phyloP scores from a whole-genome alignment of 805 yeast species.

The Candida ascalaphidarum region DNA sequence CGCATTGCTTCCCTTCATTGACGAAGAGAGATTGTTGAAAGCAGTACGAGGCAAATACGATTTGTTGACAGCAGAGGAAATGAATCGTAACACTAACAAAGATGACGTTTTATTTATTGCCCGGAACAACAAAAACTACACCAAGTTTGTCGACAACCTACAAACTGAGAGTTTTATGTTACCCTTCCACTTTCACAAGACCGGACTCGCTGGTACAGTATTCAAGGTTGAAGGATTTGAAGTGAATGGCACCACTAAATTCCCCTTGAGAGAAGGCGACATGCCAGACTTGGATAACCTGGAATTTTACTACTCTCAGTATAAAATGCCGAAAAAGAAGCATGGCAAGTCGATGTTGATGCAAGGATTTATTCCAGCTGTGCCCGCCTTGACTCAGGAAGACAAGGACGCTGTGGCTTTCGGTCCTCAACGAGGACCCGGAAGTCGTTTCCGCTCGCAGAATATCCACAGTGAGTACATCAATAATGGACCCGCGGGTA shows the following conservation, averaged over 20 bases:
- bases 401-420: constrained; percentile 46
- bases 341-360: constrained; percentile 76
- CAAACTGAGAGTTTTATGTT: constrained; percentile 14
- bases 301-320: constrained; percentile 38
- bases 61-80: constrained; percentile 58
- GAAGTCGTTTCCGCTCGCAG: constrained; percentile 19
- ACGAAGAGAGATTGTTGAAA: constrained; percentile 61
- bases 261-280: constrained; percentile 40
- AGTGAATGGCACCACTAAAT: constrained; percentile 24
- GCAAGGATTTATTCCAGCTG: constrained; percentile 66
- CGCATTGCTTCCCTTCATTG: constrained; percentile 84
- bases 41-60: constrained; percentile 62
- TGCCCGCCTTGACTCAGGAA: constrained; percentile 51
- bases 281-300: constrained; percentile 36
- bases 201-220: constrained; percentile 55
- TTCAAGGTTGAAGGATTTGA: constrained; percentile 24
- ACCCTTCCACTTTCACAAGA: constrained; percentile 40
- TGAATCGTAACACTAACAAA: constrained; percentile 58
- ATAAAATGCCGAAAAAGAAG: constrained; percentile 50
- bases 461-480: constrained; percentile 26
- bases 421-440: not conserved
- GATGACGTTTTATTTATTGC: constrained; percentile 66
- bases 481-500: constrained; percentile 33
- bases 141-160: constrained; percentile 28
- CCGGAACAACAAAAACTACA: constrained; percentile 45